phyloP scores from a whole-genome alignment of 78 protist genomes.

The Trichosphaerium sp. region DNA sequence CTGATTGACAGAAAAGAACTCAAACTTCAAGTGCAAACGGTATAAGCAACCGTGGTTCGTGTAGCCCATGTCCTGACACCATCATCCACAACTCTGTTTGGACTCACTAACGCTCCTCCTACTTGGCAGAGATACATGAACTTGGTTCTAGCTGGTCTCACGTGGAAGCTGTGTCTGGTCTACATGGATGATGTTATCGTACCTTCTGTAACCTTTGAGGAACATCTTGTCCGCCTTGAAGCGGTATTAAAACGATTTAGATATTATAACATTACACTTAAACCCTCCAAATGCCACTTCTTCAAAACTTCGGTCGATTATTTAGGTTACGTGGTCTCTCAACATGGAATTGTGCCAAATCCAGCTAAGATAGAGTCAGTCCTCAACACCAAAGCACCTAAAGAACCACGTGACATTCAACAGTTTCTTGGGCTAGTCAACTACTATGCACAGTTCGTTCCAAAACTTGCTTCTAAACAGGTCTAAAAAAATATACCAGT shows the following conservation, averaged over 20 bases:
- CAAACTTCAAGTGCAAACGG: too few relatives aligned
- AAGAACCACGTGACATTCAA: not conserved
- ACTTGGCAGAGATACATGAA: not conserved
- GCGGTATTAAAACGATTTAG: not conserved
- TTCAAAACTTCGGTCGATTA: not conserved
- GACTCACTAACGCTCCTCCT: not conserved
- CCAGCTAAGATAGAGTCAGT: not conserved
- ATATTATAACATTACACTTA: not conserved
- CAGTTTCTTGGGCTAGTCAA: constrained; percentile 6
- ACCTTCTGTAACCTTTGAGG: not conserved
- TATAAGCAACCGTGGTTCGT: too few relatives aligned
- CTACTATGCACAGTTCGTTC: constrained; percentile 18
- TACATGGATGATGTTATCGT: constrained; percentile 32
- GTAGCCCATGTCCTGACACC: too few relatives aligned
- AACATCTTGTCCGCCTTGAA: not conserved
- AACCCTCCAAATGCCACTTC: not conserved
- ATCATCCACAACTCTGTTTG: too few relatives aligned
- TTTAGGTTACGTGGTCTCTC: constrained; percentile 3
- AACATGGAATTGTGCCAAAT: not conserved
- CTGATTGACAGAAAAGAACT: too few relatives aligned
- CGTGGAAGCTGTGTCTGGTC: not conserved
- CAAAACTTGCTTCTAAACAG: not conserved
- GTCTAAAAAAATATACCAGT: too few relatives aligned
- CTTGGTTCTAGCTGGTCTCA: not conserved
- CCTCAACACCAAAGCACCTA: not conserved